These are phyloP conservation scores for Lentinus polychrous DNA, from an alignment of 1,284 basidiomycete genomes.

Conservation along the genomic window DNA sequence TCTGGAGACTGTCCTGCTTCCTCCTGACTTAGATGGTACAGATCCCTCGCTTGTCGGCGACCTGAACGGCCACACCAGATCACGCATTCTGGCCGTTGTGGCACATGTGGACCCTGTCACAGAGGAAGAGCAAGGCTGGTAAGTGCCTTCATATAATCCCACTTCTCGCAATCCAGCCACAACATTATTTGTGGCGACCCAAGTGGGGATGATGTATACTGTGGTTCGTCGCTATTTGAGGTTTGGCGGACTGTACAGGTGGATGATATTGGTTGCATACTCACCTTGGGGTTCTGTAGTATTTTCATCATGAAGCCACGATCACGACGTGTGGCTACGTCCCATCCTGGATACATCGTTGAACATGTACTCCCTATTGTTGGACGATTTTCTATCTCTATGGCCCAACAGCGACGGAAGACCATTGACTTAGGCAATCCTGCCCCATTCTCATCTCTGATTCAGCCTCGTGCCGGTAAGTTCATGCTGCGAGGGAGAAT, in stretches of 20 bases:
- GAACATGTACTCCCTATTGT: constrained; percentile 45
- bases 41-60: not conserved
- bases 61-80: not conserved
- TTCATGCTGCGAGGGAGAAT: not conserved
- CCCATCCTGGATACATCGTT: constrained; percentile 19
- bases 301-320: constrained; percentile 36
- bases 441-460: constrained; percentile 11
- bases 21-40: constrained; percentile 1
- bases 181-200: too few relatives aligned
- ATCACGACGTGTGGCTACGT: constrained; percentile 8
- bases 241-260: not conserved
- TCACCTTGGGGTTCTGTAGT: constrained; percentile 20
- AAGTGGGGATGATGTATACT: too few relatives aligned
- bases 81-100: constrained; percentile 31
- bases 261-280: not conserved
- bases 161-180: too few relatives aligned
- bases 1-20: too few relatives aligned
- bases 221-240: too few relatives aligned
- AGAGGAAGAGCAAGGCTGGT: constrained; percentile 34
- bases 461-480: constrained; percentile 22
- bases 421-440: constrained; percentile 17
- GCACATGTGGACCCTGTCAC: constrained; percentile 24
- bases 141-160: constrained; percentile 9
- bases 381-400: constrained; percentile 42
- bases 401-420: constrained; percentile 38